Evolutionary conservation across 2,329 filamentous ascomycete species (phyloP).

Genomic region (Paraphaeosphaeria sporulosa): DNA sequence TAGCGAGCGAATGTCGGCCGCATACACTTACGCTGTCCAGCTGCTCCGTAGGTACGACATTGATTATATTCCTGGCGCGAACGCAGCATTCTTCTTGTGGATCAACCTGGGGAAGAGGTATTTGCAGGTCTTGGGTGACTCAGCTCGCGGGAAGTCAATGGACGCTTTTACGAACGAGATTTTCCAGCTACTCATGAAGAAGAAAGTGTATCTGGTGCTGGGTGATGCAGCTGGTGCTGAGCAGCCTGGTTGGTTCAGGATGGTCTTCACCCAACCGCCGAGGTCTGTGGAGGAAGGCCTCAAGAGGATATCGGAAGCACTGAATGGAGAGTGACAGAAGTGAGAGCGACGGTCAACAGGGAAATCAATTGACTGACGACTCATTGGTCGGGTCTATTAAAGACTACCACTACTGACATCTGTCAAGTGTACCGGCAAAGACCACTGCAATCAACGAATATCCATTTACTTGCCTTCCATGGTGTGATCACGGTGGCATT

Average conservation of each 20-base stretch:
- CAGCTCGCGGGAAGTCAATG: conserved; percentile 23
- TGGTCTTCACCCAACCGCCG: conserved; percentile 55
- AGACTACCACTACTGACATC: neutral
- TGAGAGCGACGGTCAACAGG: neutral
- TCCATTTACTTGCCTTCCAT: neutral
- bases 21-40: conserved; percentile 24
- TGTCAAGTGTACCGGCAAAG: conserved; percentile 5
- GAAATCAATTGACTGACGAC: neutral
- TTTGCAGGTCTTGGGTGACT: conserved; percentile 19
- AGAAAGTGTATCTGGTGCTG: conserved; percentile 61
- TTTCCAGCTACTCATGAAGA: conserved; percentile 53
- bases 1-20: conserved; percentile 27
- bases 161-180: conserved; percentile 54
- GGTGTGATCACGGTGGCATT: no score
- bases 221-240: conserved; percentile 55
- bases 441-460: neutral
- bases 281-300: conserved; percentile 44
- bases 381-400: neutral
- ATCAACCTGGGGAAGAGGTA: conserved; percentile 39
- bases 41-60: conserved; percentile 43
- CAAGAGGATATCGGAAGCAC: conserved; percentile 28
- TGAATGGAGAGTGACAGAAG: neutral
- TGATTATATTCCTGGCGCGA: conserved; percentile 47
- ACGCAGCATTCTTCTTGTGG: conserved; percentile 58
- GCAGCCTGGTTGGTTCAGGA: conserved; percentile 61